Base-by-base conservation (phyloP, 371 early-diverging fungal species). In the Apophysomyces variabilis region DNA sequence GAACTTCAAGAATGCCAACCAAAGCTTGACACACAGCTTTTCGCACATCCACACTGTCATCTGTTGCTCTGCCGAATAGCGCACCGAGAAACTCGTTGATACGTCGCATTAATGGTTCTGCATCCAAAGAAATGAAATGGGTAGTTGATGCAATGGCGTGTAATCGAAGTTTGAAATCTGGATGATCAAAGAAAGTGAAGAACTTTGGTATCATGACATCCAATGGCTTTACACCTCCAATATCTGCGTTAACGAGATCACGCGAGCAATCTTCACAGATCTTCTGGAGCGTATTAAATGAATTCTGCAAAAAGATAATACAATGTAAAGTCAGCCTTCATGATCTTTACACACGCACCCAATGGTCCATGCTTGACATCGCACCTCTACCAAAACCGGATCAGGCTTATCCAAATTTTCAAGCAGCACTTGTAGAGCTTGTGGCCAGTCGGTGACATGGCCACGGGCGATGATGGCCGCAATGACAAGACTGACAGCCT, bases 1-100 rank as follows among this genome's bases (percentile, higher is more conserved):
- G 82, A 16, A 87, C 85, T 72, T 96, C 96, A n/a, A 96, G 81
- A 60, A 96, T 76, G 71, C 88, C 87, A 45, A 95, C 95, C 60
- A 98, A 79, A 4, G 94, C 92, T 73, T 94, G 92, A 84, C 99
- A 99, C n/a, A 98, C 94, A 21, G 89, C 85, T 74, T 92, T 92
- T 62, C 94, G 92, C 21, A 97, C 93, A 11, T 92, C 91, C 35
- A 88, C 68, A 62, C 90, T 85, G 47, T 79, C 82, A 76, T 97
- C 96, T 39, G 84, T 90, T 4, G 96, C 92, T 36, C 92, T 85
- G 62, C 85, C 80, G 71, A 93, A 97, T 47, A 98, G 80, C 14
- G 87, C 92, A 26, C 78, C 77, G 43, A 97, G 85, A 79, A 91
- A 96, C 8, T 85, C 80, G 35, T 87, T 84, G 61, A 95, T 81